Evolutionary conservation across 495 filamentous ascomycete genomes (phyloP), one percentile per base, ranked within the genome.

Genomic region (Trichoderma parareesei): DNA sequence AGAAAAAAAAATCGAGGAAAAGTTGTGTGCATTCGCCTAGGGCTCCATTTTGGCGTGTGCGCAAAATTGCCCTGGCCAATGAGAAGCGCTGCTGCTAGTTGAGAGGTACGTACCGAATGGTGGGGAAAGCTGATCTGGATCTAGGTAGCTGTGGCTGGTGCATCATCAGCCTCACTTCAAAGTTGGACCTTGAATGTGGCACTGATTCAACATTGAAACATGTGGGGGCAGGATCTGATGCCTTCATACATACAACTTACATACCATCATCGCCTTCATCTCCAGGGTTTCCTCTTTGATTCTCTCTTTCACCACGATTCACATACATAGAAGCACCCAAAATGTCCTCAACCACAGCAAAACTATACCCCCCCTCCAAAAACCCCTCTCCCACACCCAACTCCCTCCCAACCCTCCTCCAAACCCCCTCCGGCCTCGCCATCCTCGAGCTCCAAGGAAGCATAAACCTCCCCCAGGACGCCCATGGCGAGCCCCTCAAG

Each of bases 361-460:
- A 64, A 33, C 44, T 64, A 20, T 43, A 59, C 40, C 63, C 63
- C 11, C 46, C 33, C 0, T 41, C 33, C 0, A 59, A 38, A n/a
- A 4, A 13, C 33, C 11, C 18, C 9, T 20, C 63, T 20, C 6
- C 63, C 20, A 57, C 53, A 18, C 7, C 64, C 66, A 73, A 89
- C 87, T 73, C 90, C 2, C 85, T 97, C n/a, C 93, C 93, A 8
- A 75, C 81, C 3, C 79, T 96, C 67, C 85, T 97, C n/a, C 90
- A 91, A 67, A 96, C 92, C 4, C 93, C 93, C 37, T 75, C 81
- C 5, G 88, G 88, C 61, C 79, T 88, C 42, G 92, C 91, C n/a
- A 77, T 97, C 53, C 81, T 97, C 65, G 93, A 97, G 74, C 83
- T 97, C 18, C 93, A 97, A 78, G 92, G 90, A 48, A 90, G 87